Conservation (phyloP, 768 basidiomycete genomes). For the Daedaleopsis nitida region DNA sequence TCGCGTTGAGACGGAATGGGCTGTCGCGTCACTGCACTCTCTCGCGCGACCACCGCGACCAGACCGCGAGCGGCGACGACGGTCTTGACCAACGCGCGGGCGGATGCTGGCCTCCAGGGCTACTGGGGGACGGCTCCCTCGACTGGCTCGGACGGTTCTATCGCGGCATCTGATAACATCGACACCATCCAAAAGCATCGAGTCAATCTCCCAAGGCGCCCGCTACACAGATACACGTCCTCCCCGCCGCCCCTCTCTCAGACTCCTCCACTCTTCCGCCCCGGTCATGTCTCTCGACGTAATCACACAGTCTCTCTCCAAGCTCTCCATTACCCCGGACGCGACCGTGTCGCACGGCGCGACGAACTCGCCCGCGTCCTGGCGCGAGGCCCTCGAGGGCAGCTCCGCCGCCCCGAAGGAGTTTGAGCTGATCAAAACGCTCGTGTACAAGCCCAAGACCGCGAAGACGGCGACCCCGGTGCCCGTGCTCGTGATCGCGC, state of each 20-base stretch:
- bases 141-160: slow-evolving; percentile 15
- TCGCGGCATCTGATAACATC: slow-evolving; percentile 30
- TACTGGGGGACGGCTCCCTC: slow-evolving; percentile 15
- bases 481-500: slow-evolving; percentile 85
- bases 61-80: background rate
- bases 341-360: slow-evolving; percentile 57
- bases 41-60: background rate
- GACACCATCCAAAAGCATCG: slow-evolving; percentile 20
- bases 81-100: background rate
- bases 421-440: slow-evolving; percentile 81
- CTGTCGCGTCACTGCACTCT: background rate
- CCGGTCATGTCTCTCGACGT: slow-evolving; percentile 34
- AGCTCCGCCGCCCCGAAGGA: slow-evolving; percentile 50
- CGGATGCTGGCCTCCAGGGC: slow-evolving; percentile 18
- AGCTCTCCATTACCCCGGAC: slow-evolving; percentile 56
- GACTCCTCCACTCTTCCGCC: slow-evolving; percentile 5
- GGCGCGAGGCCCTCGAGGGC: slow-evolving; percentile 72
- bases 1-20: background rate
- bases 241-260: background rate
- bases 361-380: slow-evolving; percentile 70
- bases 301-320: slow-evolving; percentile 44
- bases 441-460: slow-evolving; percentile 96
- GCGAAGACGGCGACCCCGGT: slow-evolving; percentile 85
- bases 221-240: background rate
- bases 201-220: slow-evolving; percentile 27